Evolutionary conservation across 306 rosid genomes (phyloP), one percentile per base, ranked within the genome.

Genomic region (Bauhinia variegata): DNA sequence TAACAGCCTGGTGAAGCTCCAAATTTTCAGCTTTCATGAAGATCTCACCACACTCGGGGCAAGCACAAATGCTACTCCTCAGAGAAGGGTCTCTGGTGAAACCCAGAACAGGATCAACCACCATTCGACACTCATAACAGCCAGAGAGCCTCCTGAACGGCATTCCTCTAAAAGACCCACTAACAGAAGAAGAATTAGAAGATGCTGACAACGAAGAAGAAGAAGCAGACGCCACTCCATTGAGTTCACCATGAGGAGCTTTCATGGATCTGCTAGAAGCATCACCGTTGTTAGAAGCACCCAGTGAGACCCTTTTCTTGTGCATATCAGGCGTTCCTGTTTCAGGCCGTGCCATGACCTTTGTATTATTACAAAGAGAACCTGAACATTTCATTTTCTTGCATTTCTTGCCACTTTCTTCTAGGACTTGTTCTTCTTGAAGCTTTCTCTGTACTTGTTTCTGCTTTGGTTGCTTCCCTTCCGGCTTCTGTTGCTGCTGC

Each of bases 351-450:
- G 89, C 86, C 75, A 75, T 80, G 71, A 93, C 79, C 76, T 84
- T 89, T 2, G 99, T 86, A 92, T 90, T 93, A 75, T 79, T 90
- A 55, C 97, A 88, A 9, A 93, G 76, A 0, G 95, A 93, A 11
- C 96, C 95, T 13, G 99, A 93, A 67, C 97, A 93, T 70, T 80
- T 93, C 95, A 90, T 78, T 71, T 93, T 93, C 98, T 90, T 93
- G 83, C 71, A 41, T 62, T 89, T 93, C 82, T 88, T 93, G 68
- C 68, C 61, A 72, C 49, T 78, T 38, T 87, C 91, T 67, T 90
- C 96, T n/a, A 67, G n/a, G 52, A 70, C 56, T 64, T 80, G 73
- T 57, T 86, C 91, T 41, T 79, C 76, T 76, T 74, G 77, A 34
- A 79, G 74, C 81, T 80, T 85, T 19, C 67, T 54, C 10, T 74